Base-by-base conservation (phyloP, 352 stramenopile genomes). In the Phytophthora syringae region DNA sequence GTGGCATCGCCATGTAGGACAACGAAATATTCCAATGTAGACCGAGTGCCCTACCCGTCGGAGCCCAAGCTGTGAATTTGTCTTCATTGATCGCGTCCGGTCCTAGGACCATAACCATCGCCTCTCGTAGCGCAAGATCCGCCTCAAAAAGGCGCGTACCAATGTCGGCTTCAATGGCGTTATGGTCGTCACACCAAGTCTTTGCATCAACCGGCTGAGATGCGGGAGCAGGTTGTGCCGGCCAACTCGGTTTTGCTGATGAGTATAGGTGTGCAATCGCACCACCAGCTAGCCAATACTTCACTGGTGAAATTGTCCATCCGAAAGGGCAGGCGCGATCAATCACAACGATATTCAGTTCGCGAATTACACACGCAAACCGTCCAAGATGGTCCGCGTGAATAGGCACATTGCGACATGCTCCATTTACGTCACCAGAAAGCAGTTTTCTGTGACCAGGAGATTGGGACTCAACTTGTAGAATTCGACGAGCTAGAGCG, bases 121-220 rank as follows among this genome's bases (percentile, higher is more conserved):
- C 22, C 15, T 27, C 9, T 0, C 58, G 39, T 11, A 66, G 40
- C 5, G 48, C 44, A 9, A 60, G 30, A 56, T 59, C 51, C 1
- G 58, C 48, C 25, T 66, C 58, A 2, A 10, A 18, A 6, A 54
- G 30, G 3, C 58, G 36, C 0, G 49, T 49, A 7, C 58, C 49
- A 12, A 60, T 45, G 16, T 66, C 58, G 5, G 36, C 22, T 54
- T 66, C 40, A 28, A 66, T 55, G 2, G 28, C 36, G 5, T 54
- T 55, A 28, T 66, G 37, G 27, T 55, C 58, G 11, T 59, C 49
- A 18, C 58, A 60, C 49, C 49, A 60, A 2, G 27, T 28, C 16
- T 66, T 54, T 0, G 34, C 25, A 11, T 66, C 48, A 32, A 60
- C 53, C 13, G 15, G 24, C n/a, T 37, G 5, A 1, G 27, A 34